Conservation (phyloP, 192 early-diverging fungal species). For the Backusella parvicylindrica region DNA sequence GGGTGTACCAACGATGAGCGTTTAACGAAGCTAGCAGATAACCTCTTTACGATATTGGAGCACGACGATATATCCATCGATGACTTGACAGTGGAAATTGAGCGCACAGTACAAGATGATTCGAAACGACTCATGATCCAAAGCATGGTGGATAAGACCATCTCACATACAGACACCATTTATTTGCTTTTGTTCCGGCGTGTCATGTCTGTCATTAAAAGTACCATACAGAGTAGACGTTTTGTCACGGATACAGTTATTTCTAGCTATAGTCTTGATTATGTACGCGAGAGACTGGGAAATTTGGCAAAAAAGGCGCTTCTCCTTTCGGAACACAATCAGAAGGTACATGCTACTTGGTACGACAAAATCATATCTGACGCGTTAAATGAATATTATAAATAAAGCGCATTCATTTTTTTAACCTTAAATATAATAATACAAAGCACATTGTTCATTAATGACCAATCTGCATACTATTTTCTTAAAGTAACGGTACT, state of each 20-base stretch:
- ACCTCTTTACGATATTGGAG: slow-evolving; percentile 24
- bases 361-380: slow-evolving; percentile 27
- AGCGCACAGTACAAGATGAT: slow-evolving; percentile 1
- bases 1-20: neutral
- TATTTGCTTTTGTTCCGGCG: slow-evolving; percentile 37
- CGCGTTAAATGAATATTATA: neutral
- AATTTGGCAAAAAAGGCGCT: slow-evolving; percentile 22
- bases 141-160: slow-evolving; percentile 44
- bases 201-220: slow-evolving; percentile 22
- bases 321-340: slow-evolving; percentile 29
- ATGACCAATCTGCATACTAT: too few species aligned
- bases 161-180: slow-evolving; percentile 37
- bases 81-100: slow-evolving; percentile 31
- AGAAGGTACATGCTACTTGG: slow-evolving; percentile 38
- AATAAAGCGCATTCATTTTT: neutral
- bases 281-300: slow-evolving; percentile 22
- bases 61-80: slow-evolving; percentile 27
- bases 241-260: slow-evolving; percentile 29
- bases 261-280: slow-evolving; percentile 26
- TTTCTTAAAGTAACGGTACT: too few species aligned
- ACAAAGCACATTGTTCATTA: too few species aligned
- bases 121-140: slow-evolving; percentile 20
- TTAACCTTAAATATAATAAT: too few species aligned
- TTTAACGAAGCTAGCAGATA: slow-evolving; percentile 12
- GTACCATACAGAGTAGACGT: slow-evolving; percentile 22